Percentiles rank a stretch among this genome's conserved stretches.
These are phyloP conservation scores for Tulasnella sp. DNA, from an alignment of 768 basidiomycete genomes.

Conservation along the genomic window DNA sequence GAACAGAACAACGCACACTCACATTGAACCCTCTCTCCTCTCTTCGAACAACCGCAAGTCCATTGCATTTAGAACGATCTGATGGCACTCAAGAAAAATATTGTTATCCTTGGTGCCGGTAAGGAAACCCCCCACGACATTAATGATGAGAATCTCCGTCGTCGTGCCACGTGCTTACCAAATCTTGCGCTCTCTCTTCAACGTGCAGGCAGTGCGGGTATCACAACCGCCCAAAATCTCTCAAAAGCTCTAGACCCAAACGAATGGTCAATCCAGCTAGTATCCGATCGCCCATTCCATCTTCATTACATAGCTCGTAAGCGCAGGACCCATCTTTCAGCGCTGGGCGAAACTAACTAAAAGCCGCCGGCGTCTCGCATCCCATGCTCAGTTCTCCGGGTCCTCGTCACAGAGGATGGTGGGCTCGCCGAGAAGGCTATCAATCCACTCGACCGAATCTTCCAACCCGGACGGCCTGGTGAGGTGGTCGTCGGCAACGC, in stretches of 20 bases:
- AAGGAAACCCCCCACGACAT: neutral
- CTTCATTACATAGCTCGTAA: constrained; percentile 40
- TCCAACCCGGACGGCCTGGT: constrained; percentile 40
- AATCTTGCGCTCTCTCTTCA: neutral
- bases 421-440: constrained; percentile 41
- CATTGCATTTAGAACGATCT: no score
- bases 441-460: constrained; percentile 37
- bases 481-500: constrained; percentile 33
- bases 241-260: constrained; percentile 43
- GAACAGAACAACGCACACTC: no score
- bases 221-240: constrained; percentile 40
- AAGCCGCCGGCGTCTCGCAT: neutral
- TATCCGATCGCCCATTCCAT: constrained; percentile 46
- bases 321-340: neutral
- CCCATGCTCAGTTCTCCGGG: constrained; percentile 38
- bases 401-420: constrained; percentile 42
- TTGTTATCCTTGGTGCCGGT: constrained; percentile 54
- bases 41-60: no score
- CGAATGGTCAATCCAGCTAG: constrained; percentile 46
- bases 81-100: constrained; percentile 27
- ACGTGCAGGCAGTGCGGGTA: constrained; percentile 32
- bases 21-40: no score
- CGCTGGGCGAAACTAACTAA: neutral
- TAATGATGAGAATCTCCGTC: neutral
- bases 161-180: neutral